Percentiles rank a stretch among this genome's conserved stretches.
phyloP scores from a whole-genome alignment of 225 moss, liverwort and hornwort genomes.

The Physcomitrium patens region DNA sequence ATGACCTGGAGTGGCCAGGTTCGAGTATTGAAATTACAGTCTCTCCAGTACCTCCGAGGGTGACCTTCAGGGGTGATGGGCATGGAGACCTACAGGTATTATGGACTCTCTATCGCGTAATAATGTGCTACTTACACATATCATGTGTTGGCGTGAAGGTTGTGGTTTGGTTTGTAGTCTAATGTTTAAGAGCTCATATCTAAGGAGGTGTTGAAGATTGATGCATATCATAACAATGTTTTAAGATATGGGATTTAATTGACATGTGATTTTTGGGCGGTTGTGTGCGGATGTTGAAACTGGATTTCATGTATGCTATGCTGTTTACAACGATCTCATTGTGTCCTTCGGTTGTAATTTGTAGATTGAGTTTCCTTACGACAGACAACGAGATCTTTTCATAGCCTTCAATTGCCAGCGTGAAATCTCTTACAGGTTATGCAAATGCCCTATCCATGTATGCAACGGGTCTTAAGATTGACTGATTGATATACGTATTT shows the following conservation, averaged over 20 bases:
- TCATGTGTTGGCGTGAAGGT: not conserved
- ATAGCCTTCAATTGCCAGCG: constrained; percentile 93
- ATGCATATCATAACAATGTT: not conserved
- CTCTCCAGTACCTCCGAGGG: constrained; percentile 75
- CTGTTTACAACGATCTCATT: not conserved
- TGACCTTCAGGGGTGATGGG: constrained; percentile 91
- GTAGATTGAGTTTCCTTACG: constrained; percentile 95
- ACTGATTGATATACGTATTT: not conserved
- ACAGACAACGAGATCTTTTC: constrained; percentile 81
- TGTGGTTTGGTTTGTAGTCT: constrained; percentile 10
- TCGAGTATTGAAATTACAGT: constrained; percentile 82
- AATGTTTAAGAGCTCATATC: constrained; percentile 5
- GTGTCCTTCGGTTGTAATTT: constrained; percentile 21
- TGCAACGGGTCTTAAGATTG: not conserved
- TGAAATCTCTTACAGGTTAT: constrained; percentile 79
- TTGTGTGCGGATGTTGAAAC: constrained; percentile 4
- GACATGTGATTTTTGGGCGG: not conserved
- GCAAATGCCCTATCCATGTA: constrained; percentile 5
- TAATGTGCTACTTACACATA: not conserved
- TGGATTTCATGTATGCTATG: not conserved
- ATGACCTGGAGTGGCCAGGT: constrained; percentile 99
- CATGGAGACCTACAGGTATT: constrained; percentile 96
- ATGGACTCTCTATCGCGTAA: not conserved
- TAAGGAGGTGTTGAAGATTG: not conserved
- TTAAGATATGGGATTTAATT: not conserved